Percentiles rank a stretch among this genome's conserved stretches.
Evolutionary conservation across 2,329 filamentous ascomycete species (phyloP).

Genomic region (Corniculantispora saksenae): DNA sequence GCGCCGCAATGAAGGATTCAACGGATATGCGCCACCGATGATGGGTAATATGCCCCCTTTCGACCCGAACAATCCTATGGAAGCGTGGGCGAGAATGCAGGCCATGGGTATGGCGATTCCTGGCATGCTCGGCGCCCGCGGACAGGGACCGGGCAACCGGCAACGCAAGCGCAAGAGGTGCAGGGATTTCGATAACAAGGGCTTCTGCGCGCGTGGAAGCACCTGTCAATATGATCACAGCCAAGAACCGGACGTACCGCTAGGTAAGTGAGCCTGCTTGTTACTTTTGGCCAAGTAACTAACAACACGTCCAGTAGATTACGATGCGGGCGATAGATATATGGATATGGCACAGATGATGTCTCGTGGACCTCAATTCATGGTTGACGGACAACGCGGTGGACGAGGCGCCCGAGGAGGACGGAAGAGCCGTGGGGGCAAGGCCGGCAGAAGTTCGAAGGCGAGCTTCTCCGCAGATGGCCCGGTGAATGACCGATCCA

Average conservation of each 20-base stretch:
- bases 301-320: background rate
- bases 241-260: slow-evolving; percentile 44
- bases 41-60: slow-evolving; percentile 45
- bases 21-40: slow-evolving; percentile 13
- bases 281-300: background rate
- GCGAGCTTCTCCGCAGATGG: slow-evolving; percentile 66
- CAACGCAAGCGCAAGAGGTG: slow-evolving; percentile 54
- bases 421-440: slow-evolving; percentile 36
- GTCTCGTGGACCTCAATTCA: background rate
- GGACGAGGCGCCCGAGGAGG: background rate
- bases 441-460: slow-evolving; percentile 37
- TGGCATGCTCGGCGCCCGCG: slow-evolving; percentile 42
- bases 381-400: background rate
- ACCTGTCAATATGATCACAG: slow-evolving; percentile 72
- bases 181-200: slow-evolving; percentile 71
- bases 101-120: slow-evolving; percentile 50
- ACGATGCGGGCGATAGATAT: background rate
- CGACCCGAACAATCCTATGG: slow-evolving; percentile 62
- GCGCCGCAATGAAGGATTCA: slow-evolving; percentile 29
- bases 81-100: slow-evolving; percentile 63
- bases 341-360: slow-evolving; percentile 13
- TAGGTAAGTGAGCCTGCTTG: background rate
- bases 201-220: slow-evolving; percentile 68
- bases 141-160: slow-evolving; percentile 27
- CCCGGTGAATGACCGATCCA: slow-evolving; percentile 61